Conservation (phyloP, 495 filamentous ascomycete genomes). For the Penicillium bialowiezense region DNA sequence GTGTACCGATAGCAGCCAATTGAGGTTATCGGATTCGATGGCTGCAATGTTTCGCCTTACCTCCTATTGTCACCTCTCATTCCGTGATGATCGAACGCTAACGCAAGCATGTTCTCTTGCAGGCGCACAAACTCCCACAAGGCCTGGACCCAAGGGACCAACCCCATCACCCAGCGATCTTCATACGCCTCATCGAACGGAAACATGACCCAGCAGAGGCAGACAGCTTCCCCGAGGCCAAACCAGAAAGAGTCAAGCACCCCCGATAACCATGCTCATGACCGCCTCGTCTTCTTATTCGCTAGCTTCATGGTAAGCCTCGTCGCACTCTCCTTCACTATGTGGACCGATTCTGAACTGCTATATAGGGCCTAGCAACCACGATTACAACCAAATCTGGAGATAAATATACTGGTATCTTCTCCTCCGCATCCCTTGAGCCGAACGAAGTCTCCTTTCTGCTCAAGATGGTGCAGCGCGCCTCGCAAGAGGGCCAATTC, state of each 20-base stretch:
- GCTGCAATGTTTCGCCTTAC: background rate
- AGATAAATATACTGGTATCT: conserved; percentile 72
- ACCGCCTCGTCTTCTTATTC: conserved; percentile 62
- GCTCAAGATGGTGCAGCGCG: conserved; percentile 81
- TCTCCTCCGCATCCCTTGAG: conserved; percentile 58
- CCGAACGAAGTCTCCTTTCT: conserved; percentile 59
- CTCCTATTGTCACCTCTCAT: conserved; percentile 1
- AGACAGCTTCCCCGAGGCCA: conserved; percentile 39
- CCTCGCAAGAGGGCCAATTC: conserved; percentile 43
- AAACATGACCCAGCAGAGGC: conserved; percentile 42
- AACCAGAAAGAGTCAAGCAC: conserved; percentile 51
- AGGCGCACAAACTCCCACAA: conserved; percentile 55
- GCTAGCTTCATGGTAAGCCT: conserved; percentile 61
- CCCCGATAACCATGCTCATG: conserved; percentile 61
- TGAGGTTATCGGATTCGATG: conserved; percentile 11
- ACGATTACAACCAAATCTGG: conserved; percentile 67
- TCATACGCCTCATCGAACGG: conserved; percentile 54
- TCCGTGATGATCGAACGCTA: conserved; percentile 8
- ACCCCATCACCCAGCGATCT: conserved; percentile 62
- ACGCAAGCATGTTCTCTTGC: conserved; percentile 21
- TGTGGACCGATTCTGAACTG: conserved; percentile 14
- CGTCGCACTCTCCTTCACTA: conserved; percentile 1
- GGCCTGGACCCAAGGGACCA: conserved; percentile 62
- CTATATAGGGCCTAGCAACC: conserved; percentile 61
- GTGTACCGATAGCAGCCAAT: conserved; percentile 21